phyloP scores from a whole-genome alignment of 176 grass and related monocot genomes.

The Urochloa ruziziensis region DNA sequence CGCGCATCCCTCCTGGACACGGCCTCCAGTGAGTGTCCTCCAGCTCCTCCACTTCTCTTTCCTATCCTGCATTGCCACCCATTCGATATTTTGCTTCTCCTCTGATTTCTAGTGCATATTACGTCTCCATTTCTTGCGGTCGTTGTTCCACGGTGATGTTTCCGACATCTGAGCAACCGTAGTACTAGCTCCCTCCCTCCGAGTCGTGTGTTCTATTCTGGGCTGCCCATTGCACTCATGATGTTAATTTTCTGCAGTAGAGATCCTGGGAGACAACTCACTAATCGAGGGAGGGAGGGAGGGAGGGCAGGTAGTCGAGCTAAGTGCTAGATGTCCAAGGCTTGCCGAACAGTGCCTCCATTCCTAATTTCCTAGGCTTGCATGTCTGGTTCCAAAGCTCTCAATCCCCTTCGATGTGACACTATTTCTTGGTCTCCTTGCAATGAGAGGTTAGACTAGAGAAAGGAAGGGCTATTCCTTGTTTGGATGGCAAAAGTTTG shows the following conservation, averaged over 20 bases:
- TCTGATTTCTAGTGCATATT: background rate
- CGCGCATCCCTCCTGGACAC: background rate
- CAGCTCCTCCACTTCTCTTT: background rate
- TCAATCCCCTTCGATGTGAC: background rate
- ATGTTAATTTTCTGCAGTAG: background rate
- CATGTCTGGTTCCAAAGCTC: background rate
- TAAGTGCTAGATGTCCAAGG: background rate
- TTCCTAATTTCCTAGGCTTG: background rate
- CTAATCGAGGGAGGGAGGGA: no score
- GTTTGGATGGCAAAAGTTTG: background rate
- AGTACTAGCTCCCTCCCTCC: background rate
- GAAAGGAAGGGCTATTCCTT: background rate
- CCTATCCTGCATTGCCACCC: background rate
- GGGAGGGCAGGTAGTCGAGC: background rate
- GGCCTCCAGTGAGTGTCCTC: slow-evolving; percentile 10
- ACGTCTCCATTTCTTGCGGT: background rate
- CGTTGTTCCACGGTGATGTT: background rate
- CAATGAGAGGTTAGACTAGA: background rate
- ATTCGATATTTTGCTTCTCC: background rate
- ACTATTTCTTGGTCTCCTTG: background rate
- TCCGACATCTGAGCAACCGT: background rate
- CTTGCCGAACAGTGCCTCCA: background rate
- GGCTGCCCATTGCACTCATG: background rate
- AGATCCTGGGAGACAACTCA: background rate
- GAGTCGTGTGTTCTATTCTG: no score